Base-by-base conservation (phyloP, 495 filamentous ascomycete genomes). In the Talaromyces proteolyticus region DNA sequence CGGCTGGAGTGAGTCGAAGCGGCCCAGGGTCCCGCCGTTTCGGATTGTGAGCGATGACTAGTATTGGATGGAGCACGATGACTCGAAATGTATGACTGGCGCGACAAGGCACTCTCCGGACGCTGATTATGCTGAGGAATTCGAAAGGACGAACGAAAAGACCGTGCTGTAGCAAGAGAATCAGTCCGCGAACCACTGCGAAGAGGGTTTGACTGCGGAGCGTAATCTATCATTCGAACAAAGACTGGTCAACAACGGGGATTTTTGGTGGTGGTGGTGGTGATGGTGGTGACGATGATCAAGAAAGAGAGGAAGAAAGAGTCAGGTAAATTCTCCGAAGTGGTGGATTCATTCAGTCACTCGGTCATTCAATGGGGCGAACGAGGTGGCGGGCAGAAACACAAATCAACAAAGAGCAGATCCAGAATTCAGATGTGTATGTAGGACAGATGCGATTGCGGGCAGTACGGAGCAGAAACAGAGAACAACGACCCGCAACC, bases 1-100 rank as follows among this genome's bases (percentile, higher is more conserved):
- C 58, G 62, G 47, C 70, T 70, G 47, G 58, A 58, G 37, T 62
- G 60, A 16, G 51, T 42, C 44, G 49, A 45, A 37, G 24, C 36
- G 40, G 19, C 18, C 42, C 42, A 52, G 23, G 41, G 44, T 29
- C 25, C 20, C 44, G 24, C 19, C 17, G 25, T 34, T 20, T 34
- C 26, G n/a, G n/a, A 16, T 14, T 38, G 45, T 36, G 18, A 24
- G 20, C 17, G 37, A 24, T 39, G 16, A 21, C 14, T 21, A 4
- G 47, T 24, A 22, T 16, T 38, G 20, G 37, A 38, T 12, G 47
- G 22, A 4, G 47, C 40, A n/a, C 38, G 47, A 18, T 39, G 47
- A n/a, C 36, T 23, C 16, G 47, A 49, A n/a, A 23, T n/a, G 24
- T 23, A 49, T 24, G 47, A 49, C 22, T 49, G 47, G 22, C 22